Evolutionary conservation across 768 basidiomycete species (phyloP).

Genomic region (Auricularia auricula-judae): DNA sequence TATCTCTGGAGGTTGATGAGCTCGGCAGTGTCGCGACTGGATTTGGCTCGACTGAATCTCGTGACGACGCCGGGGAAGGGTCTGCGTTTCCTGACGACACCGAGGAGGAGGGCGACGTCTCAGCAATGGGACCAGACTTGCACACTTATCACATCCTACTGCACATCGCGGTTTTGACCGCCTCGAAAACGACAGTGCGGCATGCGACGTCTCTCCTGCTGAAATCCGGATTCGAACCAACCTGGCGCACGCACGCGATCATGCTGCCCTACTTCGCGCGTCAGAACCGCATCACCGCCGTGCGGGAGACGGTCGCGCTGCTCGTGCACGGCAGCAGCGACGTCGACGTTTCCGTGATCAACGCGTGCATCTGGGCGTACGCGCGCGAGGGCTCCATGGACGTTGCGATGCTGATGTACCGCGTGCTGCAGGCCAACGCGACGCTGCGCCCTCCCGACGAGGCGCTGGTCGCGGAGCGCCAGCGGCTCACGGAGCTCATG

Average conservation of each 20-base stretch:
- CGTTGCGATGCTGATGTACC: constrained; percentile 51
- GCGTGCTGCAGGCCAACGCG: constrained; percentile 45
- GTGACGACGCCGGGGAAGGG: constrained; percentile 2
- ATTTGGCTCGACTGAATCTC: too few relatives aligned
- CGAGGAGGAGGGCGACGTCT: background rate
- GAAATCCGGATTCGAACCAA: constrained; percentile 43
- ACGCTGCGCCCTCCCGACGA: constrained; percentile 24
- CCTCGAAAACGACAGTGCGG: constrained; percentile 29
- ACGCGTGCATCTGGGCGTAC: constrained; percentile 63
- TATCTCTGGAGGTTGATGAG: too few relatives aligned
- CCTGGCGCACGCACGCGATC: constrained; percentile 50
- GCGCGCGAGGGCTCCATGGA: constrained; percentile 40
- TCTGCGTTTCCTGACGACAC: background rate
- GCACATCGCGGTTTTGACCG: constrained; percentile 47
- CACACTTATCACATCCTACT: constrained; percentile 61
- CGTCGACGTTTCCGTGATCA: constrained; percentile 44
- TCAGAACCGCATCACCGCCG: constrained; percentile 35
- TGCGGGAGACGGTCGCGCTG: constrained; percentile 43
- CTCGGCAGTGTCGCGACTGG: too few relatives aligned
- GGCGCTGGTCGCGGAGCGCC: constrained; percentile 24
- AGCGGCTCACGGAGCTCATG: constrained; percentile 16
- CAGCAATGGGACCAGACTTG: constrained; percentile 38
- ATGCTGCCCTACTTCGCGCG: constrained; percentile 45
- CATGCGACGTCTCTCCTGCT: constrained; percentile 45
- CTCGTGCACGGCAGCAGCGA: constrained; percentile 41